Evolutionary conservation across 2,329 filamentous ascomycete species (phyloP), one percentile per base, ranked within the genome.

Genomic region (Aspergillus nomiae): DNA sequence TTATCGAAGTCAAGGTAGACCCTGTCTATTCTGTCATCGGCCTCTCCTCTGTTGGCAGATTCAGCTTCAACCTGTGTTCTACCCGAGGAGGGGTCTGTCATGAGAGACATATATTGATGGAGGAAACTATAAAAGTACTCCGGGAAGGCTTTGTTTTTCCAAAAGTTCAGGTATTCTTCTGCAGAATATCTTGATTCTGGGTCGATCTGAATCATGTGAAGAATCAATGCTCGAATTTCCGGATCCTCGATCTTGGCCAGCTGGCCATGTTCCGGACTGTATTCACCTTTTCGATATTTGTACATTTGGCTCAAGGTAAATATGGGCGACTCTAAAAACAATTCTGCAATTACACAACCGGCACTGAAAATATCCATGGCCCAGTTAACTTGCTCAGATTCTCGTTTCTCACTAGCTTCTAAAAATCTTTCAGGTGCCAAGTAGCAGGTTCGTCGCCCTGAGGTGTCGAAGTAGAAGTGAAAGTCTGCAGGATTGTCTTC

Each of bases 301-400:
- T 94, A 98, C 59, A 99, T 86, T 77, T 98, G 94, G 70, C 92
- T 96, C 12, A 99, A 85, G n/a, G 89, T 96, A 78, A 99, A 98
- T n/a, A 98, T 94, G 10, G 96, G 94, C 0, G 93, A 87, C 79
- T 99, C 95, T 7, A 98, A 86, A 69, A 99, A 97, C 43, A 99
- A 84, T 77, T 99, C 95, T 1, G 95, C 95, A 71, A 99, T 96
- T 45, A 98, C 94, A 75, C 96, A 99, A 9, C 95, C 95, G 26
- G 90, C 91, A 77, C 95, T 98, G 81, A 99, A 99, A 41, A 99
- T 90, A 75, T 99, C 95, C 96, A 99, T 99, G 43, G 95, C 94
- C 94, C 94, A 97, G 55, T 88, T 90, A 58, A 90, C 80, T 5
- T 80, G 87, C 82, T 75, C 87, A 76, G 84, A 86, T 56, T 89